phyloP scores from a whole-genome alignment of 768 basidiomycete species.

The Termitomyces sp. region DNA sequence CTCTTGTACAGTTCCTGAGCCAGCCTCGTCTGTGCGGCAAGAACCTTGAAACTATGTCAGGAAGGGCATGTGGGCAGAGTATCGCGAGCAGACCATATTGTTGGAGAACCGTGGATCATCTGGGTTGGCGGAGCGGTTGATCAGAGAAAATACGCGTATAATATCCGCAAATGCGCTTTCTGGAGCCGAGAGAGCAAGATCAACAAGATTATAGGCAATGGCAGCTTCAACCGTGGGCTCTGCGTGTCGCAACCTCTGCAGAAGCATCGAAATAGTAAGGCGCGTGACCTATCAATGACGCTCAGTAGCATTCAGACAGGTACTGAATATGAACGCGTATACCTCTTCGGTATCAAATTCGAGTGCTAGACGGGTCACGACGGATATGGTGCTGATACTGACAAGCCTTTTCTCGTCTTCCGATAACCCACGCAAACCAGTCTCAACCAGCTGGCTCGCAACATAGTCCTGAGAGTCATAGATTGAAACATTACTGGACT shows the following conservation, averaged over 20 bases:
- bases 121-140: constrained; percentile 82
- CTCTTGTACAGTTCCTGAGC: constrained; percentile 72
- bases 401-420: constrained; percentile 84
- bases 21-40: constrained; percentile 87
- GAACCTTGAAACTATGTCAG: constrained; percentile 41
- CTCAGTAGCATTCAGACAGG: background rate
- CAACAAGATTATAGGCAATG: constrained; percentile 88
- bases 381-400: constrained; percentile 87
- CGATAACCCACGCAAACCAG: constrained; percentile 58
- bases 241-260: constrained; percentile 80
- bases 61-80: background rate
- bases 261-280: constrained; percentile 86
- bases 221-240: constrained; percentile 89
- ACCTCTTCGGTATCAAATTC: constrained; percentile 88
- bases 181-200: constrained; percentile 77
- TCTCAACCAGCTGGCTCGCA: constrained; percentile 54
- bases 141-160: constrained; percentile 75
- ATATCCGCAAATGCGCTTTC: constrained; percentile 78
- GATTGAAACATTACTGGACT: constrained; percentile 36
- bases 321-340: background rate
- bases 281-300: constrained; percentile 56
- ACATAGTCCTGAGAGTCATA: constrained; percentile 40
- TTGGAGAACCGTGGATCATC: constrained; percentile 87
- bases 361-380: constrained; percentile 81
- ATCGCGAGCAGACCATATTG: constrained; percentile 59